phyloP scores from a whole-genome alignment of 1,284 basidiomycete genomes.

The Puccinia brachypodii region DNA sequence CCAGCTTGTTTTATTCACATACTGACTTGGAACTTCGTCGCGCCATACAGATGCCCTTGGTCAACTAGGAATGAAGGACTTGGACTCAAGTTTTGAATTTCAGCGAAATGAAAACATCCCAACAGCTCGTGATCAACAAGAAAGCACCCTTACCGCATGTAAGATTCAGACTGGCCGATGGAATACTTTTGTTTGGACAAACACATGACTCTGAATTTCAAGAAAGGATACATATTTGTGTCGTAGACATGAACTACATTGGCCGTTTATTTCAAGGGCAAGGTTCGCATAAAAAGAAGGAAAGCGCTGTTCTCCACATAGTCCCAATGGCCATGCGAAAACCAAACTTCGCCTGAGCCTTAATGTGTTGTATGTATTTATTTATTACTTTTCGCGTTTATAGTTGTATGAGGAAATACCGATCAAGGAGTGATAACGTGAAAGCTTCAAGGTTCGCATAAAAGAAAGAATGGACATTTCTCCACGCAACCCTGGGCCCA shows the following conservation, averaged over 20 bases:
- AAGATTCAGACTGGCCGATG: slow-evolving; percentile 21
- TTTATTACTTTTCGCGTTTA: not conserved
- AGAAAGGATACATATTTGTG: not conserved
- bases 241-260: not conserved
- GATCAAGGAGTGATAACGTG: not conserved
- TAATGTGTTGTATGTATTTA: not conserved
- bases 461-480: no score
- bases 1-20: no score
- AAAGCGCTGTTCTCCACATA: not conserved
- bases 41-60: slow-evolving; percentile 12
- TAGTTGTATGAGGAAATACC: not conserved
- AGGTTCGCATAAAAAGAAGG: not conserved
- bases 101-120: not conserved
- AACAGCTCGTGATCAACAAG: not conserved
- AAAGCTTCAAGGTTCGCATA: not conserved
- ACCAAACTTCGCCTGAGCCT: no score
- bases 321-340: not conserved
- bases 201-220: not conserved
- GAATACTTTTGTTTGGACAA: slow-evolving; percentile 28
- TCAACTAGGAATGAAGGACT: slow-evolving; percentile 24
- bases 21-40: not conserved
- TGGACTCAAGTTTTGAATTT: slow-evolving; percentile 1
- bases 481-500: no score
- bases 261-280: not conserved
- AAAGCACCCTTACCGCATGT: not conserved